Evolutionary conservation across 208 protist species (phyloP).

Genomic region (Lotmaria passim): DNA sequence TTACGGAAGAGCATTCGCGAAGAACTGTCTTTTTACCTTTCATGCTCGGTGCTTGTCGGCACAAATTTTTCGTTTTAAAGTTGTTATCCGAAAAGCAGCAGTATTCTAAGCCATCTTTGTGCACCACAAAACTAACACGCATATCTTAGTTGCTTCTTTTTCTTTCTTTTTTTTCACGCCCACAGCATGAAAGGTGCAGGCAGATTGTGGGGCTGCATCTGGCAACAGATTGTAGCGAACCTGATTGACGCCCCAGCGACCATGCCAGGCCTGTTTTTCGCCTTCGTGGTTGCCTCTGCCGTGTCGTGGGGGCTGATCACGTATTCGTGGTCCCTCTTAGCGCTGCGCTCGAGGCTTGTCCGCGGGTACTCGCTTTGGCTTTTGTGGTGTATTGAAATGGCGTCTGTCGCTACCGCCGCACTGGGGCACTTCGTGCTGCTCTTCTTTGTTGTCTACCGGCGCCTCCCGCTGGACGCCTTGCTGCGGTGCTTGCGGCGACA

Average conservation of each 20-base stretch:
- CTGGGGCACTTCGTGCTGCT: slow-evolving; percentile 7
- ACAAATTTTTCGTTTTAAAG: too few species aligned
- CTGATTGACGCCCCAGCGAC: not conserved
- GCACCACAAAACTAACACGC: too few species aligned
- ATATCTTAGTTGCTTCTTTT: not conserved
- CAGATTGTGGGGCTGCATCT: not conserved
- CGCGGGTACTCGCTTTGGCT: slow-evolving; percentile 3
- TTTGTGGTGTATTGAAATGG: slow-evolving; percentile 1
- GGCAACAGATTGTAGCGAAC: not conserved
- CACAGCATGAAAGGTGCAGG: not conserved
- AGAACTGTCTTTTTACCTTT: too few species aligned
- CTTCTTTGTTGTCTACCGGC: slow-evolving; percentile 3
- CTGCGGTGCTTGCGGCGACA: not conserved
- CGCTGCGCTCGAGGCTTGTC: slow-evolving; percentile 15
- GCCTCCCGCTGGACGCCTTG: not conserved
- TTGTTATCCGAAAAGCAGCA: too few species aligned
- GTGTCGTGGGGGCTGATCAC: not conserved
- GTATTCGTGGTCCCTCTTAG: slow-evolving; percentile 5
- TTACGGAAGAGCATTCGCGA: too few species aligned
- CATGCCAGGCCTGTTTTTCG: not conserved
- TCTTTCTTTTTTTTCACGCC: not conserved
- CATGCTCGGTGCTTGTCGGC: too few species aligned
- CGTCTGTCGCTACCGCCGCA: not conserved
- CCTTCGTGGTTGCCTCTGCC: not conserved
- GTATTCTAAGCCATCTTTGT: too few species aligned